Conservation (phyloP, 2,329 filamentous ascomycete species). For the Fusarium robinianum region DNA sequence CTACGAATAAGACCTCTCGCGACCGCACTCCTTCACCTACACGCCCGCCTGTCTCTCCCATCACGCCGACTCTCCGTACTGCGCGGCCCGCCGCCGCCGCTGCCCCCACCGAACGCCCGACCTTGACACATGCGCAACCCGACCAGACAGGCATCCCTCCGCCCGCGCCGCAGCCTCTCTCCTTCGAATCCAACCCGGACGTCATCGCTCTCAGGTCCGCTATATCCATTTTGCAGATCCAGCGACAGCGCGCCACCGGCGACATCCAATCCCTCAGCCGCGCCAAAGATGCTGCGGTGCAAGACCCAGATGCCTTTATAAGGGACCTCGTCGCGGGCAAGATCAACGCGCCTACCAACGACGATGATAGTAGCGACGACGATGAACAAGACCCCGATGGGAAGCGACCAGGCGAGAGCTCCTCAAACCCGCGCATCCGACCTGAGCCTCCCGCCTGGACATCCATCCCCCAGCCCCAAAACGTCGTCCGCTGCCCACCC, state of each 20-base stretch:
- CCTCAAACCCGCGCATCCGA: constrained; percentile 29
- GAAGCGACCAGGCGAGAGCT: constrained; percentile 32
- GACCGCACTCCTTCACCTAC: constrained; percentile 50
- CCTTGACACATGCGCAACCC: constrained; percentile 53
- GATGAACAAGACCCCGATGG: constrained; percentile 36
- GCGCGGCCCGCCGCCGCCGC: constrained; percentile 37
- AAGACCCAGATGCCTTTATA: constrained; percentile 73
- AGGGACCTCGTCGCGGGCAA: constrained; percentile 68
- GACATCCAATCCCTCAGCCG: constrained; percentile 74
- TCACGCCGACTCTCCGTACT: constrained; percentile 55
- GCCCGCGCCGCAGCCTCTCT: constrained; percentile 57
- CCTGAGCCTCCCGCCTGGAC: constrained; percentile 55
- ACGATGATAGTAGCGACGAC: constrained; percentile 41
- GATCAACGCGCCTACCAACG: constrained; percentile 47
- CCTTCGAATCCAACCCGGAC: constrained; percentile 74
- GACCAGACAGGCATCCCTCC: constrained; percentile 49
- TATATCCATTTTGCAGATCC: constrained; percentile 84
- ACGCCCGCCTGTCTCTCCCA: constrained; percentile 58
- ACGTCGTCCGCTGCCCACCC: constrained; percentile 81
- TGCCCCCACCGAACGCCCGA: constrained; percentile 37
- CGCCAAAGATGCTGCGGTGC: constrained; percentile 71
- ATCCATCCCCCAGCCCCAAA: constrained; percentile 75
- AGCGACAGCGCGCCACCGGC: constrained; percentile 74
- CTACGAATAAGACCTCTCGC: constrained; percentile 34
- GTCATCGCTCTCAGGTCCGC: constrained; percentile 84